These are phyloP conservation scores for Thymus mandschuricus DNA, from an alignment of 257 asterid species.

Conservation along the genomic window DNA sequence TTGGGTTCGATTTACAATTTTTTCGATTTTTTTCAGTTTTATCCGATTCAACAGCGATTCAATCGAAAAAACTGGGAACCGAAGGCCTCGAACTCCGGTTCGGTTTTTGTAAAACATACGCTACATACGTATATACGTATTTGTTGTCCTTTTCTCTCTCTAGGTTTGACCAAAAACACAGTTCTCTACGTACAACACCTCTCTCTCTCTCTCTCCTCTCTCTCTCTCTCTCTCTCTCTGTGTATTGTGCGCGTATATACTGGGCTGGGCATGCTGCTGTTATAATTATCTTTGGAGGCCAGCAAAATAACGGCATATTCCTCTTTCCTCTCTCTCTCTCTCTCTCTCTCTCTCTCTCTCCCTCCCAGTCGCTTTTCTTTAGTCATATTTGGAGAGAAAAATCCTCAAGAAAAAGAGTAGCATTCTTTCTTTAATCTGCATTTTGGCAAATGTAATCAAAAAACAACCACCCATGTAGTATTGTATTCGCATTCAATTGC, in stretches of 20 bases:
- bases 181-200: neutral
- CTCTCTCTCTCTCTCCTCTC: neutral
- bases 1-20: too few species aligned
- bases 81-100: too few species aligned
- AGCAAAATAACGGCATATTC: slow-evolving; percentile 49
- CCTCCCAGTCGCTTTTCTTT: slow-evolving; percentile 27
- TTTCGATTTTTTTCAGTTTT: too few species aligned
- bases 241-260: neutral
- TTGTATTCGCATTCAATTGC: slow-evolving; percentile 17
- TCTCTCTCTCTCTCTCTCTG: slow-evolving; percentile 15
- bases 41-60: too few species aligned
- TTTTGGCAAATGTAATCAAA: slow-evolving; percentile 2
- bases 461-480: slow-evolving; percentile 19
- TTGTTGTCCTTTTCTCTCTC: slow-evolving; percentile 16
- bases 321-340: slow-evolving; percentile 1
- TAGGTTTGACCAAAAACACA: slow-evolving; percentile 6
- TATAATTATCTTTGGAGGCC: slow-evolving; percentile 39
- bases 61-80: too few species aligned
- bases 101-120: too few species aligned
- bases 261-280: slow-evolving; percentile 29
- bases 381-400: slow-evolving; percentile 23
- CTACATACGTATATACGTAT: neutral
- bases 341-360: neutral
- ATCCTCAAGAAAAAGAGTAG: slow-evolving; percentile 5
- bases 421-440: slow-evolving; percentile 29